phyloP scores from a whole-genome alignment of 164 flowering plant species.

The Macadamia tetraphylla region DNA sequence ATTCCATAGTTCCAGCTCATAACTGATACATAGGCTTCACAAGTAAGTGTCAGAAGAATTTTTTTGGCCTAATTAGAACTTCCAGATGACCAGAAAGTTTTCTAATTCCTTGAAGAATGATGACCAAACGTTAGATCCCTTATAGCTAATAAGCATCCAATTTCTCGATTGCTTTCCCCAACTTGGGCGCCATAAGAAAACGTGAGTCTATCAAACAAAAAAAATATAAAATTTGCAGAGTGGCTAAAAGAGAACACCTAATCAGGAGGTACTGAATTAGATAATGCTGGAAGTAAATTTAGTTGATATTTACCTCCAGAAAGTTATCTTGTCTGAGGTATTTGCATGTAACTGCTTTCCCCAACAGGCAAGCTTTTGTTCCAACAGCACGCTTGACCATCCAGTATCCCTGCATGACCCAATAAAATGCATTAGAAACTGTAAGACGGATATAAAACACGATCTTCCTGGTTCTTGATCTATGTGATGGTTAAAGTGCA shows the following conservation, averaged over 20 bases:
- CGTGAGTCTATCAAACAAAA: too few relatives aligned
- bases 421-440: constrained; percentile 9
- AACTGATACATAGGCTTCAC: neutral
- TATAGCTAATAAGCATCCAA: too few relatives aligned
- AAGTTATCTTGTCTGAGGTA: constrained; percentile 84
- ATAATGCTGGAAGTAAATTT: constrained; percentile 1
- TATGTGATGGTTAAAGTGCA: constrained; percentile 1
- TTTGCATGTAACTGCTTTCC: constrained; percentile 92
- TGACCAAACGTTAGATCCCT: too few relatives aligned
- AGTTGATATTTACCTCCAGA: constrained; percentile 54
- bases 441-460: neutral
- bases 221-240: neutral
- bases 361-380: constrained; percentile 86
- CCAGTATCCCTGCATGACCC: constrained; percentile 74
- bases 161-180: too few relatives aligned
- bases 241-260: neutral
- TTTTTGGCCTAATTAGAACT: too few relatives aligned
- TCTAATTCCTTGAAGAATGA: too few relatives aligned
- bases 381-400: constrained; percentile 99
- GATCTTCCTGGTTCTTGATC: neutral
- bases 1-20: neutral
- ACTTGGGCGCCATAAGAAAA: too few relatives aligned
- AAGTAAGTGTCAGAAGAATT: too few relatives aligned
- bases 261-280: neutral
- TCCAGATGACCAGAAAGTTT: too few relatives aligned